phyloP scores from a whole-genome alignment of 805 yeast species.

The Torulaspora quercuum region DNA sequence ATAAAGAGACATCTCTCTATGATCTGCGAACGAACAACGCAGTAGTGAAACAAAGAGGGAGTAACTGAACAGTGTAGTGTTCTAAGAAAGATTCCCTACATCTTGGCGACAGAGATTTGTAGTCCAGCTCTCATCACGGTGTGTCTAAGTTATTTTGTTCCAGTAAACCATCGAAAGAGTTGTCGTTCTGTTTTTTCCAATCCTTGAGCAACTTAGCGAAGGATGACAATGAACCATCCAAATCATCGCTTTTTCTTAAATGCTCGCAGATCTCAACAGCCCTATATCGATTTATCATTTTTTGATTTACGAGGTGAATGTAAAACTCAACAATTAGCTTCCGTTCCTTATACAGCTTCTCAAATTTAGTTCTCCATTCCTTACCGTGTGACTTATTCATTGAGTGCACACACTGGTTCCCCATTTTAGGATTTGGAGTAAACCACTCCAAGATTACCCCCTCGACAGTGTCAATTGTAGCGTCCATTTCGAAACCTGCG shows the following conservation, averaged over 20 bases:
- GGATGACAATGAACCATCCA: slow-evolving; percentile 9
- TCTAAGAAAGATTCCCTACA: too few relatives aligned
- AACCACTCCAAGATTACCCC: slow-evolving; percentile 36
- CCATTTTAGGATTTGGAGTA: slow-evolving; percentile 31
- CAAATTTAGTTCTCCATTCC: slow-evolving; percentile 28
- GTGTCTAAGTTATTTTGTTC: slow-evolving; percentile 1
- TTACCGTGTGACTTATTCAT: slow-evolving; percentile 33
- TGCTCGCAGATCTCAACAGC: slow-evolving; percentile 30
- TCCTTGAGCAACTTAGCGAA: slow-evolving; percentile 23
- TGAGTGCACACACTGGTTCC: slow-evolving; percentile 32
- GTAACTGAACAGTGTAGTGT: too few relatives aligned
- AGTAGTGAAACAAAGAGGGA: too few relatives aligned
- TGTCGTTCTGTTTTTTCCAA: slow-evolving; percentile 25
- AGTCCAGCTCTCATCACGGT: neutral
- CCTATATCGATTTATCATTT: slow-evolving; percentile 22
- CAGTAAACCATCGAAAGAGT: slow-evolving; percentile 17
- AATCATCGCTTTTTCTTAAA: slow-evolving; percentile 9
- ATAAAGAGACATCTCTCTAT: too few relatives aligned
- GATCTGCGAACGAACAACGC: too few relatives aligned
- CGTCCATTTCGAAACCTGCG: slow-evolving; percentile 20
- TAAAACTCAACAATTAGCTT: slow-evolving; percentile 34
- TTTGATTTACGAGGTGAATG: slow-evolving; percentile 29
- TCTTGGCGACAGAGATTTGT: too few relatives aligned
- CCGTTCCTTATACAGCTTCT: slow-evolving; percentile 28
- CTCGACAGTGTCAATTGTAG: slow-evolving; percentile 23